Base-by-base conservation (phyloP, 805 yeast species). In the Phaffomyces antillensis region DNA sequence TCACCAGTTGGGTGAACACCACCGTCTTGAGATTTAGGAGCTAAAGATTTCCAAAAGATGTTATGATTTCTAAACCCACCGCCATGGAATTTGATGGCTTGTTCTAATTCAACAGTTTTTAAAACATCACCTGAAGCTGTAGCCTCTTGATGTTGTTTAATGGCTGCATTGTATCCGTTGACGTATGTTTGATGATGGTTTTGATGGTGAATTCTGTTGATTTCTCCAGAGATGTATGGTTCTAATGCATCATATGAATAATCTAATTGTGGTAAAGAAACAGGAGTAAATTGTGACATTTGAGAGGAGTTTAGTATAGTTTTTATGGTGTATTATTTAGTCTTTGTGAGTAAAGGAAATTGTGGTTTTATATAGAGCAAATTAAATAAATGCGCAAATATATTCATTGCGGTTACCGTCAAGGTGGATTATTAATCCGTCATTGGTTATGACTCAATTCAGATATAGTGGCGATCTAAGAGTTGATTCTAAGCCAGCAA, bases 161-260 rank as follows among this genome's bases (percentile, higher is more conserved):
- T 64, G 23, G 93, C 88, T 24, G 80, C 66, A 70, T 88, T 89
- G 71, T 78, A 86, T 40, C 93, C 90, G 62, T 76, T 84, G 54
- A 87, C 96, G 60, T 88, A 88, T 31, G 96, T 86, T 68, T 86
- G 93, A 65, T 88, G 96, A 68, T 88, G 96, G 73, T 89, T 89
- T 53, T 81, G 75, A 76, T 88, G 85, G 70, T 88, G 96, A 43
- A 81, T 52, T 65, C 85, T 93, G 67, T 86, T 89, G 69, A 88
- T 88, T 62, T 86, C 79, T 38, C 89, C 95, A 36, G 93, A 79
- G 56, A 88, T 86, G 68, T 67, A 76, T 46, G 96, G 96, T 71
- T 88, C 96, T 44, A 88, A 72, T 23, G 87, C 95, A 53, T 79
- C 85, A 56, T 79, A 89, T 61, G 83, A 95, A 76, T 82, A 88